Base-by-base conservation (phyloP, 2,329 filamentous ascomycete species). In the Colletotrichum agaves region DNA sequence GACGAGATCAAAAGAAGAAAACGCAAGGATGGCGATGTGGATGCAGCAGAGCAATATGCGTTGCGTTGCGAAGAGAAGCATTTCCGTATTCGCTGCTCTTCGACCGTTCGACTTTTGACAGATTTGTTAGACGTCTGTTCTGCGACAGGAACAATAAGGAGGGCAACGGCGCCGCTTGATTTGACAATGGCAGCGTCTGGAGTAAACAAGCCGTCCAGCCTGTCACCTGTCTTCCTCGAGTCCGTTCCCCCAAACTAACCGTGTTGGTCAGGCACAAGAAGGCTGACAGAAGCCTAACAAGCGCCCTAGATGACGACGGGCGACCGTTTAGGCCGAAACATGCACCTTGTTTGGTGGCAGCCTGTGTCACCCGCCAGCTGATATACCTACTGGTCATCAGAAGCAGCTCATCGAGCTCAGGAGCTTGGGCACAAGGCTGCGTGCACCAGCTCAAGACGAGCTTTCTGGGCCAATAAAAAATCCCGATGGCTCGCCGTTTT, bases 121-220 rank as follows among this genome's bases (percentile, higher is more conserved):
- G n/a, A 37, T 69, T 56, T 33, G 65, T 61, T 70, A n/a, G n/a
- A n/a, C 72, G 64, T 64, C 66, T 67, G 58, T 60, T 67, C 69
- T 66, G 71, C 70, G 69, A 70, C 70, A 71, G 69, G 72, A 76
- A 62, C 65, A 69, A 61, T 70, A 73, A 70, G 75, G 74, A 75
- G 74, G 73, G 73, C 63, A 66, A 74, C 63, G 39, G 47, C 56
- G 46, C 27, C 44, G 68, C 47, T 70, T 75, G 71, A 78, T 79
- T 78, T 73, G 77, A 71, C 76, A 78, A 79, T 79, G 73, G 72
- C 71, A 63, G n/a, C 66, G 6, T 52, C 57, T 37, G 27, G 27
- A 61, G 56, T 69, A 67, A 67, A 69, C 63, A 67, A 67, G 62
- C 43, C 63, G 43, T 17, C 23, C 41, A 39, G 46, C 66, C 55